Base-by-base conservation (phyloP, 2,329 filamentous ascomycete species). In the Colletotrichum horii region DNA sequence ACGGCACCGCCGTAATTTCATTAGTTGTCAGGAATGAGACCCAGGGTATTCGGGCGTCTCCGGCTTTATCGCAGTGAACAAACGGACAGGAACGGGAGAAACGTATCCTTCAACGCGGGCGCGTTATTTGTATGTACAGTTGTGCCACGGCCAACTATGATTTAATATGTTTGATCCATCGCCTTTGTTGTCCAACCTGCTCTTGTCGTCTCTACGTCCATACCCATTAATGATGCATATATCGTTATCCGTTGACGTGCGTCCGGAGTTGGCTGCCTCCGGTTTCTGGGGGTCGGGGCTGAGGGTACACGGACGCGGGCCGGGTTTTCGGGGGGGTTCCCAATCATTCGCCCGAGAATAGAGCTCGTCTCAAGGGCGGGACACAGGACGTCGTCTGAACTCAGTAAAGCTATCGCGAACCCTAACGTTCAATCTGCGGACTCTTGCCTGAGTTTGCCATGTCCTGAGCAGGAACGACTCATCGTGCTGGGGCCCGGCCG, bases 51-150 rank as follows among this genome's bases (percentile, higher is more conserved):
- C 38, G 65, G 66, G 32, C 58, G 30, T 68, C 38, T 58, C 61
- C n/a, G 62, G 38, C 62, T 73, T 48, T 65, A 16, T 30, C 48
- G 30, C 34, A 65, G 58, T 68, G 74, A 74, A 56, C 61, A 65
- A 26, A 32, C 43, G 15, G 43, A 43, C 38, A 74, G 22, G 69
- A 24, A 22, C 48, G 48, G 43, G 70, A 65, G 26, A 30, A 22
- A 68, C 19, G 38, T 28, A 43, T 75, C 30, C 55, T 56, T 55
- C 52, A 32, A 34, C 22, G 74, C 71, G 16, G 66, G 62, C 71
- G 71, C 62, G 32, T 52, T 38, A 55, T 36, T 58, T 75, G 66
- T 75, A 75, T 30, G 60, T 75, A 43, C 15, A 34, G 71, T 71
- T 70, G 65, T 66, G 32, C 34, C 4, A 38, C 22, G 26, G 55